A percentile compares a stretch with the other conserved stretches of the same genome.
Conservation (phyloP, 2,329 filamentous ascomycete species). For the Cytospora mali region DNA sequence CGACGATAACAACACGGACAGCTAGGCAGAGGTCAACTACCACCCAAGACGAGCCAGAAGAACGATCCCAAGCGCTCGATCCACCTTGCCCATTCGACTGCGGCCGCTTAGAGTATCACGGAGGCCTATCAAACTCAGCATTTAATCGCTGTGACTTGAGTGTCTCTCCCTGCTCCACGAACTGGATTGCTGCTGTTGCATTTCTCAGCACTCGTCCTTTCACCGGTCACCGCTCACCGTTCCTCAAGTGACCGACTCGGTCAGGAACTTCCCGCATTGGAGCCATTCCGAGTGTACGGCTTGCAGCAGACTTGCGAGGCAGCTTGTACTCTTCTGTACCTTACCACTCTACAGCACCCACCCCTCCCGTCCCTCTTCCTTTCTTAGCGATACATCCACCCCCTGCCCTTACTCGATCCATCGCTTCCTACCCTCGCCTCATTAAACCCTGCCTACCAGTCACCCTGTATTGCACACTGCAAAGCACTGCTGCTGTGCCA, state of each 20-base stretch:
- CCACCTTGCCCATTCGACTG: neutral
- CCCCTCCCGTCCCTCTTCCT: conserved; percentile 12
- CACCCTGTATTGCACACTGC: neutral
- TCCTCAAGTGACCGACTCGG: conserved; percentile 21
- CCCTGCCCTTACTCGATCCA: conserved; percentile 10
- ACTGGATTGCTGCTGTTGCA: conserved; percentile 5
- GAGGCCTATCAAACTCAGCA: neutral
- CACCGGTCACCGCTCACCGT: conserved; percentile 17
- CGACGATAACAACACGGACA: neutral
- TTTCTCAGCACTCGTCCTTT: neutral
- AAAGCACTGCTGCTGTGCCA: conserved; percentile 17
- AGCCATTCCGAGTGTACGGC: conserved; percentile 15
- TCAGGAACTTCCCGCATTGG: conserved; percentile 18
- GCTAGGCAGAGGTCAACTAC: neutral
- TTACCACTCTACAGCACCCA: conserved; percentile 19
- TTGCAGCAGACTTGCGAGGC: conserved; percentile 18
- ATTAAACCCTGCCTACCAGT: conserved; percentile 6
- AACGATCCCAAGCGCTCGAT: neutral
- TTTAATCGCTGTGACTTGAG: neutral
- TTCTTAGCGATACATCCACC: conserved; percentile 13
- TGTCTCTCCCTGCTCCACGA: conserved; percentile 1
- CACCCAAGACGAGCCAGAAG: neutral
- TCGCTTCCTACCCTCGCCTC: conserved; percentile 4
- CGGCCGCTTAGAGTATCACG: neutral
- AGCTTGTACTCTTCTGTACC: conserved; percentile 25